phyloP scores from a whole-genome alignment of 345 rosid species.

The Salix suchowensis region DNA sequence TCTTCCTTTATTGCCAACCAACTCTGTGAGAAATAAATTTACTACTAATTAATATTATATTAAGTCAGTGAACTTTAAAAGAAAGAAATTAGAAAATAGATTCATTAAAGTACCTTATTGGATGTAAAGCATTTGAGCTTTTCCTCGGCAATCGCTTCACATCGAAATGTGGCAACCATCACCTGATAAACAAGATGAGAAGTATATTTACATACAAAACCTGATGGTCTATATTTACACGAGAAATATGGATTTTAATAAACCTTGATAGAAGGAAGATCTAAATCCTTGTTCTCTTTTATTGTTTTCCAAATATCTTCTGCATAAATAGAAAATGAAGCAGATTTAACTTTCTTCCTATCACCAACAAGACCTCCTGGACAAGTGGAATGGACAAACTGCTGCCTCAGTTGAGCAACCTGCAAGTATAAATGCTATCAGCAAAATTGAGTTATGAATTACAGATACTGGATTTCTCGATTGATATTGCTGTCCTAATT shows the following conservation, averaged over 20 bases:
- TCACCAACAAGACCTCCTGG: slow-evolving; percentile 42
- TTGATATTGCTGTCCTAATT: too few species aligned
- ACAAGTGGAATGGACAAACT: slow-evolving; percentile 32
- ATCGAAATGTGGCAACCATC: slow-evolving; percentile 37
- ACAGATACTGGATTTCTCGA: too few species aligned
- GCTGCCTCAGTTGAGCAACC: slow-evolving; percentile 36
- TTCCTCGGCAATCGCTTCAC: slow-evolving; percentile 36
- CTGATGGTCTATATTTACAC: background rate
- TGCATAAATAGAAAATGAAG: slow-evolving; percentile 30
- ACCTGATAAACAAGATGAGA: slow-evolving; percentile 20
- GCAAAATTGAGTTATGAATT: too few species aligned
- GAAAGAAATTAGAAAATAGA: background rate
- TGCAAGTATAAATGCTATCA: background rate
- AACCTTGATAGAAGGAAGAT: slow-evolving; percentile 38
- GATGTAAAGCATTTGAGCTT: slow-evolving; percentile 15
- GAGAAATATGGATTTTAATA: background rate
- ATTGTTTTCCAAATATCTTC: slow-evolving; percentile 34
- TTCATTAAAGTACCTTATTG: slow-evolving; percentile 20
- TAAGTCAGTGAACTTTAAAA: background rate
- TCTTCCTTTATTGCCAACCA: slow-evolving; percentile 32
- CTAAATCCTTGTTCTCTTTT: slow-evolving; percentile 33
- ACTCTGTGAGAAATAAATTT: slow-evolving; percentile 10
- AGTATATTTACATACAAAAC: background rate
- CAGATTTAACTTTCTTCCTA: slow-evolving; percentile 31
- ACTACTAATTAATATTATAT: background rate